Percentiles rank a stretch among this genome's conserved stretches.
These are phyloP conservation scores for Magnolia kwangsiensis DNA, from an alignment of 164 flowering plant species.

Conservation along the genomic window DNA sequence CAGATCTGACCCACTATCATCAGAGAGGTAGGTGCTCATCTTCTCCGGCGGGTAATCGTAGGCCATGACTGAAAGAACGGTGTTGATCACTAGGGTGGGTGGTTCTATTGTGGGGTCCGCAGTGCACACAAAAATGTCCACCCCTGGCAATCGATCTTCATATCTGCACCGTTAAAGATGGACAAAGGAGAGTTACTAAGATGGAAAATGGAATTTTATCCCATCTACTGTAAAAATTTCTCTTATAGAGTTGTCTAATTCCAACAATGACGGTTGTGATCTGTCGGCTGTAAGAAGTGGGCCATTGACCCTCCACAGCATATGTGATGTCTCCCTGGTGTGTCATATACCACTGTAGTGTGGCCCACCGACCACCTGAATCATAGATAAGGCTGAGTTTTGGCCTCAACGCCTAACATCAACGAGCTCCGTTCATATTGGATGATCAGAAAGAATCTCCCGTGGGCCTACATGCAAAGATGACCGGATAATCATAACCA, in stretches of 20 bases:
- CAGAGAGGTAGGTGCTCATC: conserved; percentile 60
- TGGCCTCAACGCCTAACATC: too few species aligned
- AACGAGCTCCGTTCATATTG: too few species aligned
- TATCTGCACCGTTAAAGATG: conserved; percentile 2
- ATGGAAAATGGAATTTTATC: not conserved
- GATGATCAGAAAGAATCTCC: too few species aligned
- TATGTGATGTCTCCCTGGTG: too few species aligned
- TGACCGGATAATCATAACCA: too few species aligned
- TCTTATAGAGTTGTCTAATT: not conserved
- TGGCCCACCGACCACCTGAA: too few species aligned
- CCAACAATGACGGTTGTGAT: not conserved
- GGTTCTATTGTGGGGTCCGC: conserved; percentile 64
- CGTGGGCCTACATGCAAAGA: too few species aligned
- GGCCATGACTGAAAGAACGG: conserved; percentile 64
- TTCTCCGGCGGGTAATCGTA: conserved; percentile 61
- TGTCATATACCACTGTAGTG: too few species aligned
- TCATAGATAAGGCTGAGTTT: too few species aligned
- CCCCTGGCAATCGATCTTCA: conserved; percentile 28
- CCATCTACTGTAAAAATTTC: not conserved
- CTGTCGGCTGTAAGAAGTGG: not conserved
- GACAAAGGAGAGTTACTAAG: not conserved
- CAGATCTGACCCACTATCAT: conserved; percentile 52
- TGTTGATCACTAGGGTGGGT: conserved; percentile 58
- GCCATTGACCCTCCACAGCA: too few species aligned
- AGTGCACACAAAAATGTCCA: conserved; percentile 61